Conservation (phyloP, 2,329 filamentous ascomycete genomes). For the Rhinocladiella similis region DNA sequence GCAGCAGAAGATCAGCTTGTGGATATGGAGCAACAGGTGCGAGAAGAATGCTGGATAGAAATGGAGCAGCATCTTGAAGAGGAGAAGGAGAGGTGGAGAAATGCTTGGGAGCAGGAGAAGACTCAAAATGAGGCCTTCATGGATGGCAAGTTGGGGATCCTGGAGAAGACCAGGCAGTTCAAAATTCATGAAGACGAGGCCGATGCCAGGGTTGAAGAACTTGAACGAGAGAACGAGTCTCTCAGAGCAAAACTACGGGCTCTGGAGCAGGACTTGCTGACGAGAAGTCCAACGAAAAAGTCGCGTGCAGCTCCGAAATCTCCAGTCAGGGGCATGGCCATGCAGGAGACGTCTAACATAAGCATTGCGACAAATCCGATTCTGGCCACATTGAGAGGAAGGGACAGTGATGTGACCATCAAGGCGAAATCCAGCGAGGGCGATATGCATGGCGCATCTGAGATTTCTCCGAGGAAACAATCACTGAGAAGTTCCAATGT, state of each 20-base stretch:
- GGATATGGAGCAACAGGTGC: constrained; percentile 77
- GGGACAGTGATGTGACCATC: constrained; percentile 23
- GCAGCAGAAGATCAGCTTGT: constrained; percentile 65
- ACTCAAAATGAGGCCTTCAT: constrained; percentile 71
- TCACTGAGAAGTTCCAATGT: constrained; percentile 25
- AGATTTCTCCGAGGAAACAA: constrained; percentile 28
- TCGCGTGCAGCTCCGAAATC: constrained; percentile 27
- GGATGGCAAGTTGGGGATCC: constrained; percentile 83
- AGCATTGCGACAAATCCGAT: constrained; percentile 28
- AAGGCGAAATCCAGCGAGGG: constrained; percentile 17
- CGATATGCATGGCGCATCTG: constrained; percentile 10
- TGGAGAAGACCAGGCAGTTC: constrained; percentile 45
- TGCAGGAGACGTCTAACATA: constrained; percentile 25
- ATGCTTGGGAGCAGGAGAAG: constrained; percentile 71
- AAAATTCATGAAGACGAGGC: constrained; percentile 51
- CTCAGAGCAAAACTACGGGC: constrained; percentile 65
- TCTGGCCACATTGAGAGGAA: constrained; percentile 18
- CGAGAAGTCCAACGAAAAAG: constrained; percentile 63
- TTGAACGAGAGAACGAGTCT: constrained; percentile 70
- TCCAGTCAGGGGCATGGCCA: constrained; percentile 19
- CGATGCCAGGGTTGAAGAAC: constrained; percentile 54
- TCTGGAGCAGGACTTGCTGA: constrained; percentile 65
- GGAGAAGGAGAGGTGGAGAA: constrained; percentile 80
- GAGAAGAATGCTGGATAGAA: constrained; percentile 84
- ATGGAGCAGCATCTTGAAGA: constrained; percentile 76